Base-by-base conservation (phyloP, 225 moss, liverwort and hornwort species). In the Polytrichum commune region DNA sequence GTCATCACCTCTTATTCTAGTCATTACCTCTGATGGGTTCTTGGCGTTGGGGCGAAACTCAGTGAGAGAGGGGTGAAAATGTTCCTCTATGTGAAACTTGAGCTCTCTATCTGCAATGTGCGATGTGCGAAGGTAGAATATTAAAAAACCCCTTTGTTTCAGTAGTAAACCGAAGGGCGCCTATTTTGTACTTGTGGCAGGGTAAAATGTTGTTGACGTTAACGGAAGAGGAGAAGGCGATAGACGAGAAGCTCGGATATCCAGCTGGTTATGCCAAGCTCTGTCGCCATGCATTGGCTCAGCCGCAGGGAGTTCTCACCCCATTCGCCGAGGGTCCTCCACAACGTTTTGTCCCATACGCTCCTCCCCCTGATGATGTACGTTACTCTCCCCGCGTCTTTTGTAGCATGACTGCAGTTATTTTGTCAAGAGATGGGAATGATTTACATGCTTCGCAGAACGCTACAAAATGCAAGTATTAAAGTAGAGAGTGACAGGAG, bases 291-390 rank as follows among this genome's bases (percentile, higher is more conserved):
- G 86, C 83, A 35, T 54, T 83, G 72, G 76, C 73, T 23, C 82
- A 82, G 83, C 82, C 83, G 55, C 82, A 86, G 69, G 86, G 86
- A 24, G 80, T 72, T 19, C 66, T 83, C 70, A 83, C 80, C 18
- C 83, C 83, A 55, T 86, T 83, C 73, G 78, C 73, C 54, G 80
- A 80, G 55, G 83, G 83, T 29, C 83, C 86, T 69, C 83, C 86
- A 54, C 86, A 83, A 72, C 80, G 83, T 16, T 86, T 86, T 70
- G 86, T 86, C 64, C 86, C 86, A 57, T 86, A 86, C 75, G 69
- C 86, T 56, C 83, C 83, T 63, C 74, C 78, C 6, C 63, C 83
- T 19, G 86, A 80, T 70, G 86, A 86, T 35, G 86, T 86, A 83
- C 60, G 75, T 78, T 28, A 24, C 66, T 62, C 57, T 46, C 46